Evolutionary conservation across 208 protist species (phyloP).

Genomic region (Trypanosoma theileri): DNA sequence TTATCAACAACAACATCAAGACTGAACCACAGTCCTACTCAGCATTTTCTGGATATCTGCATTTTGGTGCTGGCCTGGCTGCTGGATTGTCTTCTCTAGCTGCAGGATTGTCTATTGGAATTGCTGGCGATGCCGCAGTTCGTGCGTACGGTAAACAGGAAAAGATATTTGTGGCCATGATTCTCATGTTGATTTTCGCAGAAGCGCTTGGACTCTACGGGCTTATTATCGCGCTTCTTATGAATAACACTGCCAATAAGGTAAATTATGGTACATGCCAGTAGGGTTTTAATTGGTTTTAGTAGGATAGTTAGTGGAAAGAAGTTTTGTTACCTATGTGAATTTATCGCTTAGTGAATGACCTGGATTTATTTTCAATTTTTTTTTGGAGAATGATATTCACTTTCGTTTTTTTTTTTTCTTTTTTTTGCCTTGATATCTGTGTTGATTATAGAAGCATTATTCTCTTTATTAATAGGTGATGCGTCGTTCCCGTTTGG

Average conservation of each 20-base stretch:
- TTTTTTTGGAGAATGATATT: background rate
- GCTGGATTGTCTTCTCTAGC: slow-evolving; percentile 96
- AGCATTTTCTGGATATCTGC: slow-evolving; percentile 76
- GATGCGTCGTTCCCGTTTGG: slow-evolving; percentile 36
- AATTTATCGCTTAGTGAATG: background rate
- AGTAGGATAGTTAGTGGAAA: background rate
- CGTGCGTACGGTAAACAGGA: slow-evolving; percentile 94
- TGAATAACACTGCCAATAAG: slow-evolving; percentile 89
- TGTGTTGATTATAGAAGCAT: slow-evolving; percentile 20
- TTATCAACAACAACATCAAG: slow-evolving; percentile 93
- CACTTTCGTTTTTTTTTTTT: background rate
- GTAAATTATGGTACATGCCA: slow-evolving; percentile 35
- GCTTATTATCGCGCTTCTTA: slow-evolving; percentile 98
- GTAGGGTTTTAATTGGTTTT: slow-evolving; percentile 1
- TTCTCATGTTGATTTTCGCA: slow-evolving; percentile 99
- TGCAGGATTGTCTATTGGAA: slow-evolving; percentile 98
- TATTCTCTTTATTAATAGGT: slow-evolving; percentile 15
- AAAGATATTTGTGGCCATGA: slow-evolving; percentile 99
- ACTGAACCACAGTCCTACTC: slow-evolving; percentile 66
- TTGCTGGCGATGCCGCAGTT: slow-evolving; percentile 97
- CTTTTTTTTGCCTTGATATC: background rate
- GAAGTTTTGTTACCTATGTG: background rate
- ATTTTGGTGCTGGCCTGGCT: slow-evolving; percentile 92
- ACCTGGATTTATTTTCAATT: background rate
- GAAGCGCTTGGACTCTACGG: slow-evolving; percentile 99